These are phyloP conservation scores for Elsinoe perseae DNA, from an alignment of 2,329 filamentous ascomycete genomes.

Conservation along the genomic window DNA sequence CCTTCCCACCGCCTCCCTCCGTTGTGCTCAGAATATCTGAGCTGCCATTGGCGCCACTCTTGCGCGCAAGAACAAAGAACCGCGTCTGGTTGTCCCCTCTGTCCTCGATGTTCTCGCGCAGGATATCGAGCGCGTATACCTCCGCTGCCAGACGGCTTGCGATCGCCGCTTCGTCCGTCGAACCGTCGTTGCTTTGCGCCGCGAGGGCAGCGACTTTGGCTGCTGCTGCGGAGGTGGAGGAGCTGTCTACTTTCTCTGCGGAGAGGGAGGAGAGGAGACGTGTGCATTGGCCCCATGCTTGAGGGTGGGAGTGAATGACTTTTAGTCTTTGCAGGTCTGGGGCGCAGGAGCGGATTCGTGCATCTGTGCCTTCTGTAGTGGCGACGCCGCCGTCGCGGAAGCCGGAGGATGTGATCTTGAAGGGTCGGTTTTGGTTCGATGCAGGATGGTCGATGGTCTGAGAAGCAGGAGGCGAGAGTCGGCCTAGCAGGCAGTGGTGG, in stretches of 20 bases:
- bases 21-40: no score
- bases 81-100: constrained; percentile 67
- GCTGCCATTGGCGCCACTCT: no score
- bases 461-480: constrained; percentile 16
- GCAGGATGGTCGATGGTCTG: constrained; percentile 7
- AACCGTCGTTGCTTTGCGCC: constrained; percentile 36
- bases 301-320: constrained; percentile 84
- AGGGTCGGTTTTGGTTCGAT: background rate
- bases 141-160: constrained; percentile 66
- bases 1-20: background rate
- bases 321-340: constrained; percentile 55
- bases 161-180: constrained; percentile 62
- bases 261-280: constrained; percentile 65
- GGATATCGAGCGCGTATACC: constrained; percentile 58
- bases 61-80: constrained; percentile 58
- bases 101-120: constrained; percentile 66
- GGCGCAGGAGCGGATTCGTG: constrained; percentile 17
- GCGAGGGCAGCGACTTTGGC: constrained; percentile 54
- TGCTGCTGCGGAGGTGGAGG: constrained; percentile 77
- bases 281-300: constrained; percentile 89
- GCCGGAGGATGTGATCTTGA: constrained; percentile 20
- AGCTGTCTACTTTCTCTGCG: constrained; percentile 73
- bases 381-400: constrained; percentile 42
- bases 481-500: constrained; percentile 75
- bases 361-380: constrained; percentile 35